These are phyloP conservation scores for Fusarium aywerte DNA, from an alignment of 2,329 filamentous ascomycete species.

Conservation along the genomic window DNA sequence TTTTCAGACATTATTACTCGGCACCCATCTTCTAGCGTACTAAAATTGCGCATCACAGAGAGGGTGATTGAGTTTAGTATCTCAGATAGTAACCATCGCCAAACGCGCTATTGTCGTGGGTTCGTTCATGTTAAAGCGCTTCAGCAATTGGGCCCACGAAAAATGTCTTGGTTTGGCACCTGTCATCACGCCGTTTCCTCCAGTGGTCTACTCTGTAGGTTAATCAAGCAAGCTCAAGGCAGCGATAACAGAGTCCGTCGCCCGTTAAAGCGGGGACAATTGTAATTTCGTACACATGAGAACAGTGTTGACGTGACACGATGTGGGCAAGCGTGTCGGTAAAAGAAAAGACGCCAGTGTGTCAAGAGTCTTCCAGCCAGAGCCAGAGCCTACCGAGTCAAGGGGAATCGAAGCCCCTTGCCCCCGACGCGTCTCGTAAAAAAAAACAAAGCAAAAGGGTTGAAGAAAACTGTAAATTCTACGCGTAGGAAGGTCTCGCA, in stretches of 20 bases:
- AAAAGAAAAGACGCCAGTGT: slow-evolving; percentile 8
- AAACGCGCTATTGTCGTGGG: slow-evolving; percentile 6
- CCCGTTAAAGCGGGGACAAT: slow-evolving; percentile 33
- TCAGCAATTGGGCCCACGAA: background rate
- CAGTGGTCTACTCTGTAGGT: background rate
- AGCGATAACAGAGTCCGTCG: slow-evolving; percentile 16
- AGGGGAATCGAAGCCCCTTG: slow-evolving; percentile 1
- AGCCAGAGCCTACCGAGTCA: slow-evolving; percentile 10
- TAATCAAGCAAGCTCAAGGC: slow-evolving; percentile 6
- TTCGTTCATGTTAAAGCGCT: background rate
- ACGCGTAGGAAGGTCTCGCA: slow-evolving; percentile 5
- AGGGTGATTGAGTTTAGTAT: slow-evolving; percentile 12
- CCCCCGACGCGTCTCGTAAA: slow-evolving; percentile 20
- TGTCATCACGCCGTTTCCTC: slow-evolving; percentile 23
- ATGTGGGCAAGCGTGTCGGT: slow-evolving; percentile 13
- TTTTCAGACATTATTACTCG: slow-evolving; percentile 30
- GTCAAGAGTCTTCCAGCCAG: background rate
- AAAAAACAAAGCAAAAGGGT: slow-evolving; percentile 18
- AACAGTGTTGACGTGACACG: slow-evolving; percentile 7
- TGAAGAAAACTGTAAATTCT: slow-evolving; percentile 3
- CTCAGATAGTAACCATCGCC: background rate
- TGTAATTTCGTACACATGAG: slow-evolving; percentile 15
- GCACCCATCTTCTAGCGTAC: slow-evolving; percentile 27
- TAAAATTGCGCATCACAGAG: slow-evolving; percentile 17
- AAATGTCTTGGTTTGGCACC: slow-evolving; percentile 29